phyloP scores from a whole-genome alignment of 2,329 filamentous ascomycete species.

The Truncatella angustata region DNA sequence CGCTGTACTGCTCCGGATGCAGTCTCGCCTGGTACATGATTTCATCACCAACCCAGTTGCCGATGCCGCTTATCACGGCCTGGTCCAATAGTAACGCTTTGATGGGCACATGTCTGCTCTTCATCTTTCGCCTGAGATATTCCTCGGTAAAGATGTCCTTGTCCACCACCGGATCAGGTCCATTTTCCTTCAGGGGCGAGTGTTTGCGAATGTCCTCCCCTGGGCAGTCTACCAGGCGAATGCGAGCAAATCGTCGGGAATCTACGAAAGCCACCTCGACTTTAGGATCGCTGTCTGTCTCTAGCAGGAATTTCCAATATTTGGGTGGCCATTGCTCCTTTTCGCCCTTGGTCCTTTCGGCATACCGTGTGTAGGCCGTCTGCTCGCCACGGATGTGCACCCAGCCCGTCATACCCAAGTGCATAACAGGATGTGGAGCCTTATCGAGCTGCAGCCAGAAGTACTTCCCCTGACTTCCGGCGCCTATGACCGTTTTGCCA shows the following conservation, averaged over 20 bases:
- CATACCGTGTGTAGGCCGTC: constrained; percentile 78
- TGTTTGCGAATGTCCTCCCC: constrained; percentile 72
- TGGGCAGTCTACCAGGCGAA: constrained; percentile 79
- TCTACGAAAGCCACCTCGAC: constrained; percentile 80
- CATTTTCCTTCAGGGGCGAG: constrained; percentile 84
- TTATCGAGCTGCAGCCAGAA: constrained; percentile 81
- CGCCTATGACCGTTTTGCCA: constrained; percentile 68
- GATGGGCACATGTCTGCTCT: constrained; percentile 76
- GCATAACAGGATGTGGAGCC: constrained; percentile 84
- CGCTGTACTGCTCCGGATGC: constrained; percentile 90
- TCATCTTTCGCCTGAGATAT: constrained; percentile 72
- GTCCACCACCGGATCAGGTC: constrained; percentile 88
- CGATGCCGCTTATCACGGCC: constrained; percentile 83
- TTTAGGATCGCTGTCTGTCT: constrained; percentile 53
- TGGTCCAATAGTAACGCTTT: constrained; percentile 90
- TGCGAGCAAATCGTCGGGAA: constrained; percentile 71
- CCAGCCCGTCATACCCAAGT: constrained; percentile 84
- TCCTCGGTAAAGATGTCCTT: constrained; percentile 71
- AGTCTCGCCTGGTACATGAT: constrained; percentile 85
- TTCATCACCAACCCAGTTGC: constrained; percentile 97
- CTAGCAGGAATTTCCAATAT: constrained; percentile 82
- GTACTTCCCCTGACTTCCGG: constrained; percentile 92
- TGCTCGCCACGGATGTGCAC: constrained; percentile 79
- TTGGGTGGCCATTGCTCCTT: constrained; percentile 80
- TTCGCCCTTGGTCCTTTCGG: constrained; percentile 65